Conservation (phyloP, 2,329 filamentous ascomycete genomes). For the Nigrospora osmanthi region DNA sequence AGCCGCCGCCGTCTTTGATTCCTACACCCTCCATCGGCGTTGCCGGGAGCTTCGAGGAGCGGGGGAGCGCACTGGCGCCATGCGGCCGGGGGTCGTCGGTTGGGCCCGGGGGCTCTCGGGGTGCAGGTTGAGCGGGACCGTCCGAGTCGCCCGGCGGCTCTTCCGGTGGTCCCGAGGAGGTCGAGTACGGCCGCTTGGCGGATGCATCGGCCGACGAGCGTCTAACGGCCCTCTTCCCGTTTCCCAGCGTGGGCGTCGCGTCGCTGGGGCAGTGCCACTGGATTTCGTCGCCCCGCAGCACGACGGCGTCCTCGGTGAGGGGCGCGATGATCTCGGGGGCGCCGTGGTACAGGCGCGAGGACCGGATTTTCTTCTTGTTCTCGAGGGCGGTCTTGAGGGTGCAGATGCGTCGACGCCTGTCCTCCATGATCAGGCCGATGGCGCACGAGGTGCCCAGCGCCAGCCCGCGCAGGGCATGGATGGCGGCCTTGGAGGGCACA, state of each 20-base stretch:
- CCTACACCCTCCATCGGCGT: neutral
- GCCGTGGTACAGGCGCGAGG: conserved; percentile 22
- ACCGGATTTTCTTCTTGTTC: conserved; percentile 44
- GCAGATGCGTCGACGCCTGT: conserved; percentile 46
- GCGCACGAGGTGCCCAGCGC: conserved; percentile 51
- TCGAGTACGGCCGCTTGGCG: too few relatives aligned
- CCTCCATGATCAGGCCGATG: conserved; percentile 45
- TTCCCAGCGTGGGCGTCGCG: too few relatives aligned
- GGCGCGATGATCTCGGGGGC: conserved; percentile 6
- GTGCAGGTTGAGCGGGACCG: too few relatives aligned
- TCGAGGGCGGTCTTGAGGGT: conserved; percentile 40
- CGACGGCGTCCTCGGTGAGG: conserved; percentile 9
- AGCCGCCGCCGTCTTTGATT: conserved; percentile 3
- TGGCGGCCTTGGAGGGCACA: conserved; percentile 46
- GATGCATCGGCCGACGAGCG: too few relatives aligned
- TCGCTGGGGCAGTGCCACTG: conserved; percentile 9
- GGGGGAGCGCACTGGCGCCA: too few relatives aligned
- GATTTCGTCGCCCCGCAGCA: conserved; percentile 4
- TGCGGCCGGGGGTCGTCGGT: too few relatives aligned
- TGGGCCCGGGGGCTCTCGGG: too few relatives aligned
- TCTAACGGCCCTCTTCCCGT: too few relatives aligned
- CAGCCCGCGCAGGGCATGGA: conserved; percentile 47
- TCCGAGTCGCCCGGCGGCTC: too few relatives aligned
- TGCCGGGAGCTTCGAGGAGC: too few relatives aligned
- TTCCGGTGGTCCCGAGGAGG: too few relatives aligned